A percentile compares a stretch with the other conserved stretches of the same genome.
Evolutionary conservation across 306 rosid species (phyloP).

Genomic region (Trifolium fragiferum): DNA sequence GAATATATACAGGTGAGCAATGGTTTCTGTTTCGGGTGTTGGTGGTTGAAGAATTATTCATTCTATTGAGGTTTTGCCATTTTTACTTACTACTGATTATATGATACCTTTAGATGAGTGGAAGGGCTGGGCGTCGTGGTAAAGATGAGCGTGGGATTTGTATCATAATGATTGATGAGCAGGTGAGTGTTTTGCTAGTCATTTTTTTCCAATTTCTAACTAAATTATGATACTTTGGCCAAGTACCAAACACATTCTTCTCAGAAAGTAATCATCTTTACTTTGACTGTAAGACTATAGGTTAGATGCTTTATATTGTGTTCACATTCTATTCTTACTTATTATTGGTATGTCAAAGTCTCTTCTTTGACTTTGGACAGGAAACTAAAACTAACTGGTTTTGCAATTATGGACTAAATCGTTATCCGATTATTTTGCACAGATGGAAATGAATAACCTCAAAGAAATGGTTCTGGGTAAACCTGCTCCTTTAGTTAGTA

Average conservation of each 20-base stretch:
- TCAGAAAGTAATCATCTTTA: not conserved
- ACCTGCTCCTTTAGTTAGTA: slow-evolving; percentile 97
- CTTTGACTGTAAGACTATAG: not conserved
- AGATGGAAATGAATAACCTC: slow-evolving; percentile 97
- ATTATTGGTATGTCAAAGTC: not conserved
- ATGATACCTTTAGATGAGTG: slow-evolving; percentile 80
- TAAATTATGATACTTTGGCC: not conserved
- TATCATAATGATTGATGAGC: slow-evolving; percentile 95
- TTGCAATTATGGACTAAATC: slow-evolving; percentile 20
- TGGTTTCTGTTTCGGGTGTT: slow-evolving; percentile 6
- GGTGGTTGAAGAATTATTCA: slow-evolving; percentile 49
- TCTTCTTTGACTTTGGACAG: slow-evolving; percentile 34
- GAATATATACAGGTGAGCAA: slow-evolving; percentile 94
- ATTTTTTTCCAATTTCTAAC: not conserved
- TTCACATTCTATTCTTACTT: not conserved
- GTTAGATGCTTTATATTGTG: slow-evolving; percentile 12
- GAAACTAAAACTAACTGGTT: slow-evolving; percentile 17
- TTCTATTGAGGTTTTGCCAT: slow-evolving; percentile 13
- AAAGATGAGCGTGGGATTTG: slow-evolving; percentile 98
- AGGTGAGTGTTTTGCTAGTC: slow-evolving; percentile 56
- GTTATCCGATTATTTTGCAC: slow-evolving; percentile 39
- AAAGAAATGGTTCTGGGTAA: slow-evolving; percentile 96
- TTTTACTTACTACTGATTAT: slow-evolving; percentile 12
- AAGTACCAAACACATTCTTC: not conserved
- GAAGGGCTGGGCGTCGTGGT: slow-evolving; percentile 99